Conservation (phyloP, 75 land plant genomes). For the Adiantum capillusveneris region DNA sequence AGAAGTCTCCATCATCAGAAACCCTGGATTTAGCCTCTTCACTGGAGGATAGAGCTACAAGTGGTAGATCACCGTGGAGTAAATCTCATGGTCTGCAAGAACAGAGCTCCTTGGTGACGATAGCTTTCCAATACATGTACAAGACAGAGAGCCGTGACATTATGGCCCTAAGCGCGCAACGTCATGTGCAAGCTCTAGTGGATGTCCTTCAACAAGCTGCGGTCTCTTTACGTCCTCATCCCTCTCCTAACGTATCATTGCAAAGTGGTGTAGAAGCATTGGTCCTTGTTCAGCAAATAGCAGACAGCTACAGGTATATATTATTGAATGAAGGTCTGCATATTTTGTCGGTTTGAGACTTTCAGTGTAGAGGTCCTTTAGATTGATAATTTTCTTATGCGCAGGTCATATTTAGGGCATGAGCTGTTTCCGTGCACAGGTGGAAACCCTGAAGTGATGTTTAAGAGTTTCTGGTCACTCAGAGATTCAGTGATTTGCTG, state of each 20-base stretch:
- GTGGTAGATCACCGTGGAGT: slow-evolving; percentile 8
- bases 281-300: slow-evolving; percentile 20
- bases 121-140: slow-evolving; percentile 78
- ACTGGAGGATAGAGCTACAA: slow-evolving; percentile 55
- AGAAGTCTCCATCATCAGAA: slow-evolving; percentile 1
- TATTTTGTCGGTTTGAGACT: no score
- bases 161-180: slow-evolving; percentile 60
- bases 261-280: slow-evolving; percentile 15
- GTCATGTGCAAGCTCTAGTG: slow-evolving; percentile 64
- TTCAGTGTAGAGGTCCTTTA: no score
- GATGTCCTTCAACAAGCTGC: slow-evolving; percentile 79
- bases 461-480: background rate
- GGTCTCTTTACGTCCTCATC: slow-evolving; percentile 11
- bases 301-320: slow-evolving; percentile 24
- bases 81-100: slow-evolving; percentile 18
- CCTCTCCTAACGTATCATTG: background rate
- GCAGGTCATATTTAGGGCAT: slow-evolving; percentile 46
- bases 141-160: slow-evolving; percentile 57
- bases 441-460: slow-evolving; percentile 1
- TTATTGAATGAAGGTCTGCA: no score
- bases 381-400: no score
- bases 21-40: slow-evolving; percentile 75
- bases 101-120: slow-evolving; percentile 59
- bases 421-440: slow-evolving; percentile 24
- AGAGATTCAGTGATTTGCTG: background rate